Conservation (phyloP, 1,284 basidiomycete genomes). For the Leccinum proximum region DNA sequence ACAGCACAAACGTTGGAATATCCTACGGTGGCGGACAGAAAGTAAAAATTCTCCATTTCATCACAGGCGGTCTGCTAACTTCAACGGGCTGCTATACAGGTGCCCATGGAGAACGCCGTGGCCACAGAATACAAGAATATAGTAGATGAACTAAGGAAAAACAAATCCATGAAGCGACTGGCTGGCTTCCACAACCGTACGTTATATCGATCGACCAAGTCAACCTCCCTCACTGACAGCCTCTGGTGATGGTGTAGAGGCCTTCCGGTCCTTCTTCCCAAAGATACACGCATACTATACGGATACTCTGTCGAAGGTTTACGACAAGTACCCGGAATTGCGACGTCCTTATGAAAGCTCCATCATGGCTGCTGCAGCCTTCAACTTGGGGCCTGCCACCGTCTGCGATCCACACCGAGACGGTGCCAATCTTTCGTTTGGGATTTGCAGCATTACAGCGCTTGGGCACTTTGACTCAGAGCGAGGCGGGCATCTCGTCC, state of each 20-base stretch:
- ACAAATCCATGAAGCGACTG: not conserved
- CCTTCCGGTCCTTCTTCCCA: conserved; percentile 6
- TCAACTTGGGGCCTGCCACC: conserved; percentile 4
- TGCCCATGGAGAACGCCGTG: not conserved
- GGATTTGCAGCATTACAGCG: conserved; percentile 13
- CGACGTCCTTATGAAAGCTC: not conserved
- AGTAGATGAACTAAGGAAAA: not conserved
- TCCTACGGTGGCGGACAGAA: not conserved
- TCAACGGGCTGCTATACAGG: not conserved
- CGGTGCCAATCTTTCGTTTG: conserved; percentile 9
- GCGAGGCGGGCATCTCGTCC: conserved; percentile 9
- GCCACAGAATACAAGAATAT: not conserved
- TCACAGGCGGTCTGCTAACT: no score
- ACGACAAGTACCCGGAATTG: fast-evolving
- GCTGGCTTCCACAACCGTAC: conserved; percentile 11
- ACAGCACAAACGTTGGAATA: not conserved
- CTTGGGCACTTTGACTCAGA: conserved; percentile 5
- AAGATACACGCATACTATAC: conserved; percentile 6
- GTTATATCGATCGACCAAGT: not conserved
- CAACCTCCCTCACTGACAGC: not conserved
- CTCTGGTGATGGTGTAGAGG: not conserved
- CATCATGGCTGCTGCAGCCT: conserved; percentile 9
- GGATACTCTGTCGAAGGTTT: not conserved
- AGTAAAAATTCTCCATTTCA: not conserved
- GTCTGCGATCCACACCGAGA: conserved; percentile 6